Percentiles rank a stretch among this genome's conserved stretches.
These are phyloP conservation scores for Rubia balearica DNA, from an alignment of 305 asterid species.

Conservation along the genomic window DNA sequence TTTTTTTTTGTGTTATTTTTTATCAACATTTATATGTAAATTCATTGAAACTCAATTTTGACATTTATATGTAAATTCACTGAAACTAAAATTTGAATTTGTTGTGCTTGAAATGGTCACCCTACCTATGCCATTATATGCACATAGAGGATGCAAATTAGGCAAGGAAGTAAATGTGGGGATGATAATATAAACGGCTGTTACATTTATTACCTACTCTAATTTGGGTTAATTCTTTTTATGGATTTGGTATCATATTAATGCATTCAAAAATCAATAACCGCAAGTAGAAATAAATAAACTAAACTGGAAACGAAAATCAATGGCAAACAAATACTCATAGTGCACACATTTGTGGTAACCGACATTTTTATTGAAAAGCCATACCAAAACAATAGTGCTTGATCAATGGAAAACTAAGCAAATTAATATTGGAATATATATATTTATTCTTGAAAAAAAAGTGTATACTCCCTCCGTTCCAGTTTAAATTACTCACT, in stretches of 20 bases:
- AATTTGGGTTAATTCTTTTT: background rate
- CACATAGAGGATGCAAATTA: background rate
- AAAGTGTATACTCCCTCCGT: too few species aligned
- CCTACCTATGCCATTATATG: background rate
- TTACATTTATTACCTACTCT: background rate
- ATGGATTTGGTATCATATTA: background rate
- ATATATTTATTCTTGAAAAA: background rate
- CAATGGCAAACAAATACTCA: background rate
- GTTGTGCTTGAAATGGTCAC: background rate
- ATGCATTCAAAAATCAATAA: background rate
- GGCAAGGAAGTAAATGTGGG: background rate
- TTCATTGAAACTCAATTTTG: background rate
- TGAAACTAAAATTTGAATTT: too few species aligned
- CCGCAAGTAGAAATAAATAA: background rate
- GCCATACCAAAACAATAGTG: background rate
- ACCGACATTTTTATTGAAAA: background rate
- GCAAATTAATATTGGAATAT: background rate
- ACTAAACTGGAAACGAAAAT: background rate
- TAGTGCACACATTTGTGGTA: background rate
- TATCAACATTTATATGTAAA: background rate
- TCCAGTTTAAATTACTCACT: too few species aligned
- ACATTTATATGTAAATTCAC: too few species aligned
- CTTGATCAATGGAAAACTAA: background rate
- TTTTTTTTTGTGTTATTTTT: background rate
- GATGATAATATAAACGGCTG: background rate